phyloP scores from a whole-genome alignment of 164 flowering plant genomes.

The Vitis amurensis region DNA sequence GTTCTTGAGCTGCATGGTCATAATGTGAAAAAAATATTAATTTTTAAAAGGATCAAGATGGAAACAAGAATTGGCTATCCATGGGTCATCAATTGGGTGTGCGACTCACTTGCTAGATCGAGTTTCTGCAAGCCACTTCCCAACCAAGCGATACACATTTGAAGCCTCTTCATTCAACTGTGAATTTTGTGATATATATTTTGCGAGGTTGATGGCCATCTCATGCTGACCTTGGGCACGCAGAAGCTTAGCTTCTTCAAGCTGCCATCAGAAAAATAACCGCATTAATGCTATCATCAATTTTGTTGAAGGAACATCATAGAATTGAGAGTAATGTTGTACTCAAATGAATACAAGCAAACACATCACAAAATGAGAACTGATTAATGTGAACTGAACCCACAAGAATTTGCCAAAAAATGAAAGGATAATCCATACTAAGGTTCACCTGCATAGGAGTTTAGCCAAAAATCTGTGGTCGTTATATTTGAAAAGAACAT shows the following conservation, averaged over 20 bases:
- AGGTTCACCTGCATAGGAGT: neutral
- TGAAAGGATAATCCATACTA: no score
- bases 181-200: conserved; percentile 59
- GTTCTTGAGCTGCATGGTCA: conserved; percentile 79
- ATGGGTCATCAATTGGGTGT: neutral
- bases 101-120: conserved; percentile 87
- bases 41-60: no score
- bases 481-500: neutral
- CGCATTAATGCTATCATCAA: neutral
- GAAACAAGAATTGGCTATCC: neutral
- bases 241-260: conserved; percentile 93
- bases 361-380: no score
- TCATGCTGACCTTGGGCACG: conserved; percentile 93
- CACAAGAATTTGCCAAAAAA: neutral
- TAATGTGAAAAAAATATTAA: neutral
- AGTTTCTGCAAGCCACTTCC: conserved; percentile 97
- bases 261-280: conserved; percentile 38
- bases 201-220: conserved; percentile 94
- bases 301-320: conserved; percentile 2
- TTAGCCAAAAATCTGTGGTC: neutral
- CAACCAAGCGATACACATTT: conserved; percentile 85
- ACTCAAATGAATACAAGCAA: neutral
- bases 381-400: no score
- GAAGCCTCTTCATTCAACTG: conserved; percentile 55
- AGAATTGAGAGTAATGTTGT: neutral